These are phyloP conservation scores for Leishmania amazonensis DNA, from an alignment of 208 protist genomes.

Conservation along the genomic window DNA sequence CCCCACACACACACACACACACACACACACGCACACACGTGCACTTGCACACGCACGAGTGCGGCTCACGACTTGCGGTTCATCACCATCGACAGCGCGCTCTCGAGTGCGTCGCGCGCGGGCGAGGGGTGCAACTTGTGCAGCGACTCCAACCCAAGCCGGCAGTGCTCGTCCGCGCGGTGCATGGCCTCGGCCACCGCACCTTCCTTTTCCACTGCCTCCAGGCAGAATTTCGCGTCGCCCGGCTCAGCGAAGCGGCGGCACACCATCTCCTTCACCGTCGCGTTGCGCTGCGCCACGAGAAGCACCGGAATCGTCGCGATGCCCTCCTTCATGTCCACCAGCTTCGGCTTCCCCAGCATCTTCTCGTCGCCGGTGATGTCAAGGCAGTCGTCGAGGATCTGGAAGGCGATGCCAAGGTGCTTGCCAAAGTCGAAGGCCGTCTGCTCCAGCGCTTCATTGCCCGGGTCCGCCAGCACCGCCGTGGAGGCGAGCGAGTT, in stretches of 20 bases:
- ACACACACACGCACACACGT: neutral
- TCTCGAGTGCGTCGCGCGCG: slow-evolving; percentile 64
- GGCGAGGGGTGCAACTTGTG: slow-evolving; percentile 53
- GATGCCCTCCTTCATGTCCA: slow-evolving; percentile 81
- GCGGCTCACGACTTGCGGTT: slow-evolving; percentile 42
- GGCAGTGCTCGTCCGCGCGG: slow-evolving; percentile 73
- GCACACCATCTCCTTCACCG: slow-evolving; percentile 57
- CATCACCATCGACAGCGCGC: slow-evolving; percentile 59
- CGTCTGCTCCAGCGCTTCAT: slow-evolving; percentile 44
- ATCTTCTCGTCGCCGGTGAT: slow-evolving; percentile 79
- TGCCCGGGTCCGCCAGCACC: slow-evolving; percentile 74
- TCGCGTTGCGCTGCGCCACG: slow-evolving; percentile 53
- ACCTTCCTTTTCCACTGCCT: slow-evolving; percentile 47
- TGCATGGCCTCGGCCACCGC: slow-evolving; percentile 62
- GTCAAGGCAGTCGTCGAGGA: slow-evolving; percentile 96
- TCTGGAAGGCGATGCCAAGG: slow-evolving; percentile 95
- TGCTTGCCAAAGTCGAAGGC: slow-evolving; percentile 91
- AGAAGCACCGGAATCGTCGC: slow-evolving; percentile 84
- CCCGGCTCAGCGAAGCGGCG: slow-evolving; percentile 53
- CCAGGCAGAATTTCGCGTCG: slow-evolving; percentile 52
- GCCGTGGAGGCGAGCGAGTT: slow-evolving; percentile 91
- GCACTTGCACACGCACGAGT: neutral
- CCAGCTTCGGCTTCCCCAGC: slow-evolving; percentile 79
- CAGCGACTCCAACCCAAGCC: slow-evolving; percentile 48
- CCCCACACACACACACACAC: neutral